phyloP scores from a whole-genome alignment of 495 filamentous ascomycete genomes.

The Xylaria intraflava region DNA sequence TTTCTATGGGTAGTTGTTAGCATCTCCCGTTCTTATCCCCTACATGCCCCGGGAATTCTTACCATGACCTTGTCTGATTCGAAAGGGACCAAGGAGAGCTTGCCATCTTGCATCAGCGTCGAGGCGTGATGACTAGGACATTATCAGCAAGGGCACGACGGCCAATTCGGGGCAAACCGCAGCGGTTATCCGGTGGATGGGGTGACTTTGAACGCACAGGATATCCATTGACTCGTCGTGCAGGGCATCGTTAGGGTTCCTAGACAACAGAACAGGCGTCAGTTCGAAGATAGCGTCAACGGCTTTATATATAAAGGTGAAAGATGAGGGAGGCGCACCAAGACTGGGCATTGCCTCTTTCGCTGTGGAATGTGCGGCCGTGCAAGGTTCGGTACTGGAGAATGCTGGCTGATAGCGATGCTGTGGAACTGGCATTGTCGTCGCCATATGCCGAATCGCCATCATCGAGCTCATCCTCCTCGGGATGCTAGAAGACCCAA shows the following conservation, averaged over 20 bases:
- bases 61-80: conserved; percentile 24
- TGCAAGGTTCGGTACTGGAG: conserved; percentile 37
- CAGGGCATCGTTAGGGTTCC: conserved; percentile 32
- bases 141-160: not conserved
- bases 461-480: conserved; percentile 16
- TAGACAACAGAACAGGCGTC: conserved; percentile 1
- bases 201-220: conserved; percentile 12
- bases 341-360: conserved; percentile 24
- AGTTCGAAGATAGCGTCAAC: not conserved
- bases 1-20: conserved; percentile 15
- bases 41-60: conserved; percentile 1
- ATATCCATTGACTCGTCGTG: conserved; percentile 34
- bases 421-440: conserved; percentile 31
- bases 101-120: conserved; percentile 32
- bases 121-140: conserved; percentile 27
- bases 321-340: conserved; percentile 20
- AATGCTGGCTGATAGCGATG: conserved; percentile 39
- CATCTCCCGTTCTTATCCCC: too few relatives aligned
- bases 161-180: too few relatives aligned
- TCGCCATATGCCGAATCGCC: conserved; percentile 25
- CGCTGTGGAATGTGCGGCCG: conserved; percentile 36
- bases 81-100: conserved; percentile 39
- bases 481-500: not conserved
- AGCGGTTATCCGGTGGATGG: not conserved
- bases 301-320: too few relatives aligned